Evolutionary conservation across 192 early-diverging fungal genomes (phyloP).

Genomic region (Mortierella antarctica): DNA sequence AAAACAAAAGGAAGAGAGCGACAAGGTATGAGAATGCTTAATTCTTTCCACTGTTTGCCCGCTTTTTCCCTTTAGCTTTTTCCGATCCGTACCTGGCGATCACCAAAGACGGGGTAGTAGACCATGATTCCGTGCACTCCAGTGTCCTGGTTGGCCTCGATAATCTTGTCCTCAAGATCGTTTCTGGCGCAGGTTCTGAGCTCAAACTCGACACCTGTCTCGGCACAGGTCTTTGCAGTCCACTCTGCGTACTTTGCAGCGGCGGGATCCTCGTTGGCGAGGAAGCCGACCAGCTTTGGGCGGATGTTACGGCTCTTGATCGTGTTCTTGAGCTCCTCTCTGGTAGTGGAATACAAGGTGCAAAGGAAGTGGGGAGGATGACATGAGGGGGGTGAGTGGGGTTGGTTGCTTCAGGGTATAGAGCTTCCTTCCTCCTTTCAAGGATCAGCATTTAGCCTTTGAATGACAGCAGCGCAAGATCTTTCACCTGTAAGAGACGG

Average conservation of each 20-base stretch:
- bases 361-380: background rate
- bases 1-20: background rate
- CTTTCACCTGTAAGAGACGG: constrained; percentile 71
- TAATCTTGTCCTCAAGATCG: constrained; percentile 85
- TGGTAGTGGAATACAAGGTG: constrained; percentile 6
- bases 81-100: constrained; percentile 73
- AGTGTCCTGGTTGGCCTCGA: constrained; percentile 89
- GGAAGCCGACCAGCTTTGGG: constrained; percentile 90
- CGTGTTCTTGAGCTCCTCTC: constrained; percentile 68
- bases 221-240: constrained; percentile 92
- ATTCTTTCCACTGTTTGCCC: background rate
- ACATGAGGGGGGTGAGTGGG: background rate
- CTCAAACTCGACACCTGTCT: constrained; percentile 92
- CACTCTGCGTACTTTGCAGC: constrained; percentile 95
- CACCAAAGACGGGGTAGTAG: constrained; percentile 98
- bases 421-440: background rate
- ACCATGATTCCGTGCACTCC: constrained; percentile 96
- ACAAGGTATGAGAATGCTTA: background rate
- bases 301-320: constrained; percentile 70
- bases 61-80: background rate
- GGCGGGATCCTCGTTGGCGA: constrained; percentile 95
- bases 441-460: too few species aligned
- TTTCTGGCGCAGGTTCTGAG: constrained; percentile 84
- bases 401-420: background rate
- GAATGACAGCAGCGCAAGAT: too few species aligned